Evolutionary conservation across 345 rosid genomes (phyloP).

Genomic region (Brassica cretica): DNA sequence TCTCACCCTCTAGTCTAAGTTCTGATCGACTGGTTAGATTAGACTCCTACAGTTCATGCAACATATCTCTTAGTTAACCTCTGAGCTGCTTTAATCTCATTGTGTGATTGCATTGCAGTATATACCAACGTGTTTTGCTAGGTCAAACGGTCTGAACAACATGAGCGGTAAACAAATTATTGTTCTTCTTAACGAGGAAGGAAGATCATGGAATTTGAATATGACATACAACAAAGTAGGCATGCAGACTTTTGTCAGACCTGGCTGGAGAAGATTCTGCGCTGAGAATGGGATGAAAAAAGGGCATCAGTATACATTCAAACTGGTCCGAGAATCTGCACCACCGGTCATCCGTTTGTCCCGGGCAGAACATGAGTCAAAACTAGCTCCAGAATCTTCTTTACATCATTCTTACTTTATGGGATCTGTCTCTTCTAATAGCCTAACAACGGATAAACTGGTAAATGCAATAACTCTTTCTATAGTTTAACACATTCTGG

Average conservation of each 20-base stretch:
- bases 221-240: not conserved
- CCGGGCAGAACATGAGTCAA: not conserved
- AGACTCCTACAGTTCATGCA: not conserved
- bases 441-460: not conserved
- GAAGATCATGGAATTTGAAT: constrained; percentile 6
- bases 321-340: constrained; percentile 11
- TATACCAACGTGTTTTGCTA: constrained; percentile 18
- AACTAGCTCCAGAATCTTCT: constrained; percentile 1
- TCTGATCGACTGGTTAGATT: constrained; percentile 28
- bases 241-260: constrained; percentile 1
- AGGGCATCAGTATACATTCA: constrained; percentile 3
- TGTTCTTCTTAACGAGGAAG: constrained; percentile 12
- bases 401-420: not conserved
- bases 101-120: constrained; percentile 21
- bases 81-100: not conserved
- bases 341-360: constrained; percentile 17
- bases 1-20: constrained; percentile 16
- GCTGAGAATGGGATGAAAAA: constrained; percentile 6
- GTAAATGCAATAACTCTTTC: constrained; percentile 8
- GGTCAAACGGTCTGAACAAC: constrained; percentile 22
- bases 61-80: not conserved
- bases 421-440: not conserved
- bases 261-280: constrained; percentile 34
- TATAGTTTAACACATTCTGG: not conserved
- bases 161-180: constrained; percentile 11